A percentile compares a stretch with the other conserved stretches of the same genome.
Conservation (phyloP, 2,329 filamentous ascomycete genomes). For the Graphilbum sp. region DNA sequence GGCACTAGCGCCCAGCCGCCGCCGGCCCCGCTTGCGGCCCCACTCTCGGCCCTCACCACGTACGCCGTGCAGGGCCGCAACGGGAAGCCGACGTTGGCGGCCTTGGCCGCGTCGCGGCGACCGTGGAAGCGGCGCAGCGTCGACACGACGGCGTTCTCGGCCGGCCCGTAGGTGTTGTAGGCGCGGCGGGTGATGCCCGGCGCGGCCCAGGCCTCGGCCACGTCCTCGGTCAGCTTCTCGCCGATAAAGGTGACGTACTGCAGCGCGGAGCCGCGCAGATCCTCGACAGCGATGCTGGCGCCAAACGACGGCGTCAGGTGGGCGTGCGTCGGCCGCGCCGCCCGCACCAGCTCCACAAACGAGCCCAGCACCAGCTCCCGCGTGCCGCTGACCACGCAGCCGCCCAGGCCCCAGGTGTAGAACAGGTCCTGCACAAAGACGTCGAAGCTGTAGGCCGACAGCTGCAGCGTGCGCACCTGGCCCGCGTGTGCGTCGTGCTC, state of each 20-base stretch:
- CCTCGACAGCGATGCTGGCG: conserved; percentile 4
- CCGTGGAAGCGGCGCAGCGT: conserved; percentile 13
- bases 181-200: conserved; percentile 9
- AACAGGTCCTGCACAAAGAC: conserved; percentile 46
- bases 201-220: conserved; percentile 40
- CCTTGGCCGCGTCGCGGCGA: conserved; percentile 9
- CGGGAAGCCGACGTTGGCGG: conserved; percentile 13
- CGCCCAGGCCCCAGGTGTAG: conserved; percentile 25
- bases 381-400: conserved; percentile 39
- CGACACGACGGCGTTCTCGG: conserved; percentile 11
- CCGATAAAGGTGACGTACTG: conserved; percentile 41
- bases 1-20: conserved; percentile 26
- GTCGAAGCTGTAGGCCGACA: conserved; percentile 22
- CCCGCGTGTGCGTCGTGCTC: conserved; percentile 14
- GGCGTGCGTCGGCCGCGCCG: conserved; percentile 28
- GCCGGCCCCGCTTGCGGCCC: neutral
- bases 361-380: conserved; percentile 39
- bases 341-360: conserved; percentile 22
- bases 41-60: conserved; percentile 7
- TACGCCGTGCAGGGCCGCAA: conserved; percentile 9
- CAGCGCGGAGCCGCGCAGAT: conserved; percentile 1
- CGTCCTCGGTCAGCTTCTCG: conserved; percentile 40
- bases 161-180: conserved; percentile 15
- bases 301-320: conserved; percentile 7
- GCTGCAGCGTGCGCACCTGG: conserved; percentile 18